These are phyloP conservation scores for Epichloe scottii DNA, from an alignment of 2,329 filamentous ascomycete species.

Conservation along the genomic window DNA sequence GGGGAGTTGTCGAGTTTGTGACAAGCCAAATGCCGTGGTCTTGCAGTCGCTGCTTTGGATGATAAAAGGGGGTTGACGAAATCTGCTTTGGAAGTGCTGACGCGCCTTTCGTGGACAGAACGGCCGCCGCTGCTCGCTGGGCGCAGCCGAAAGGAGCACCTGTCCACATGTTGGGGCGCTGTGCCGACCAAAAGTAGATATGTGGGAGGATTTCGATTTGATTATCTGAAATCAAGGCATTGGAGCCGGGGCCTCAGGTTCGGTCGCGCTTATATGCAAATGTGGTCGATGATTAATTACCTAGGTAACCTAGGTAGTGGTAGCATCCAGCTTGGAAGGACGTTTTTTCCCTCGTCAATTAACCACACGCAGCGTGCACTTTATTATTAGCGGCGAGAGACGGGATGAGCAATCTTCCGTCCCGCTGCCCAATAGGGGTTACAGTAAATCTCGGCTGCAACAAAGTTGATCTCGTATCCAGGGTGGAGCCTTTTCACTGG, in stretches of 20 bases:
- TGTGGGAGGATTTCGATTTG: background rate
- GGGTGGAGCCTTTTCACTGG: too few relatives aligned
- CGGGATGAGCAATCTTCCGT: slow-evolving; percentile 8
- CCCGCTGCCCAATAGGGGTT: too few relatives aligned
- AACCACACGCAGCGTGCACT: too few relatives aligned
- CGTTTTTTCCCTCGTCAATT: too few relatives aligned
- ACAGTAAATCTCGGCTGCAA: too few relatives aligned
- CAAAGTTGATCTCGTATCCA: too few relatives aligned
- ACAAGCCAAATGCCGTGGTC: background rate
- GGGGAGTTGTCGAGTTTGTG: background rate
- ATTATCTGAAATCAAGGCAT: background rate
- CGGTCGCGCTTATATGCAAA: background rate
- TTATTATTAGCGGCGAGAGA: background rate
- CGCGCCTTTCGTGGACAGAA: slow-evolving; percentile 7
- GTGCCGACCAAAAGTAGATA: too few relatives aligned
- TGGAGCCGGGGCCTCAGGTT: background rate
- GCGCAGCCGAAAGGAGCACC: slow-evolving; percentile 5
- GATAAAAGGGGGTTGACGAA: background rate
- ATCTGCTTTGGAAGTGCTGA: slow-evolving; percentile 3
- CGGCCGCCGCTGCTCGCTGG: slow-evolving; percentile 8
- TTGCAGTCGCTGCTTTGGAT: background rate
- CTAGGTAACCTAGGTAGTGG: background rate
- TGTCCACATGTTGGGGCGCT: background rate
- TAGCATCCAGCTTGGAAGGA: background rate
- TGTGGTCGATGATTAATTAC: background rate